These are phyloP conservation scores for Trifolium fragiferum DNA, from an alignment of 306 rosid species.

Conservation along the genomic window DNA sequence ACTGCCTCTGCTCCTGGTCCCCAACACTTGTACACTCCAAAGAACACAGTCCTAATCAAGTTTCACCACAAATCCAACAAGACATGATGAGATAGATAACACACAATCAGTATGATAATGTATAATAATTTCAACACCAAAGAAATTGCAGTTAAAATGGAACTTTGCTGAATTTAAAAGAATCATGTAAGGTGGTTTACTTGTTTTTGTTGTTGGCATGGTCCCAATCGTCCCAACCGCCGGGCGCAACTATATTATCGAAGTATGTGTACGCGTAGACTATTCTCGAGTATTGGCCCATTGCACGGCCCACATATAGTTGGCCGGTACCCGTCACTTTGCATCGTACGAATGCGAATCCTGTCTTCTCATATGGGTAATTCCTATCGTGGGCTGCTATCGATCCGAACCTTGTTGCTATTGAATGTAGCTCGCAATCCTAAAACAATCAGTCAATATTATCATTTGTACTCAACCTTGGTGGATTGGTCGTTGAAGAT, in stretches of 20 bases:
- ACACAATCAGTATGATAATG: neutral
- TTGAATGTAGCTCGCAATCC: slow-evolving; percentile 82
- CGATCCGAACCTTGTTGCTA: slow-evolving; percentile 78
- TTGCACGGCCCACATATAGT: slow-evolving; percentile 81
- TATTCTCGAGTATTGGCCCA: slow-evolving; percentile 76
- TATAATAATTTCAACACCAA: neutral
- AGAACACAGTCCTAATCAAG: slow-evolving; percentile 63
- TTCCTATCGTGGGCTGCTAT: slow-evolving; percentile 83
- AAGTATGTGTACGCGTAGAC: slow-evolving; percentile 76
- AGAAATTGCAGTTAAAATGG: neutral
- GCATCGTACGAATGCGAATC: slow-evolving; percentile 79
- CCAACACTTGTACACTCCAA: slow-evolving; percentile 84
- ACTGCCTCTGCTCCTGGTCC: slow-evolving; percentile 81
- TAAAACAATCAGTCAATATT: slow-evolving; percentile 27
- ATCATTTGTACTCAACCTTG: neutral
- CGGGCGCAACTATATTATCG: slow-evolving; percentile 69
- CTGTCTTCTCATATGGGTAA: slow-evolving; percentile 63
- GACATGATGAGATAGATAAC: neutral
- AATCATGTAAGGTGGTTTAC: slow-evolving; percentile 36
- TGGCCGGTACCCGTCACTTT: slow-evolving; percentile 78
- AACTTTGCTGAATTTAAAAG: neutral
- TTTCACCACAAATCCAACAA: neutral
- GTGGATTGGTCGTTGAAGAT: no score
- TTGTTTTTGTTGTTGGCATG: slow-evolving; percentile 58
- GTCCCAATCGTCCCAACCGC: slow-evolving; percentile 91